Percentiles rank a stretch among this genome's conserved stretches.
phyloP scores from a whole-genome alignment of 148 eudicot genomes.

The Fagopyrum tataricum region DNA sequence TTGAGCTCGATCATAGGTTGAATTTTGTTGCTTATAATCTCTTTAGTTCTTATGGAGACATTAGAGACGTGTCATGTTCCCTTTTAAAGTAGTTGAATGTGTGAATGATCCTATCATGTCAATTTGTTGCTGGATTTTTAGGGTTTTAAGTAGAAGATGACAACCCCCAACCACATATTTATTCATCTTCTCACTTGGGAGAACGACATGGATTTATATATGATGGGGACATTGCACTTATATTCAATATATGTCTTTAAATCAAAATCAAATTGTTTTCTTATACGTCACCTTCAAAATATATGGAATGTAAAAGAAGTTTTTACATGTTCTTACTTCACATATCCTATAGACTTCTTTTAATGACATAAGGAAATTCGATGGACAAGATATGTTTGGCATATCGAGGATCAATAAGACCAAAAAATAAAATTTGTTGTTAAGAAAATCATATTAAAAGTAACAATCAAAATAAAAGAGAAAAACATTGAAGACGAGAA shows the following conservation, averaged over 20 bases:
- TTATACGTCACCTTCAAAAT: not conserved
- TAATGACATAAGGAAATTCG: too few species aligned
- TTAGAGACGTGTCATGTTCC: not conserved
- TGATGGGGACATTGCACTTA: not conserved
- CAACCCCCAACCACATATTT: slow-evolving; percentile 12
- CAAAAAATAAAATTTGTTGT: too few species aligned
- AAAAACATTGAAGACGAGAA: too few species aligned
- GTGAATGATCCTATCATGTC: slow-evolving; percentile 1
- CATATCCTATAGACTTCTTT: too few species aligned
- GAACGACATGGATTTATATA: not conserved
- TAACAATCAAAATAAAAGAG: too few species aligned
- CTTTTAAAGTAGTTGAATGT: not conserved
- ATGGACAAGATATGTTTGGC: too few species aligned
- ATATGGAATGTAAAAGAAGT: not conserved
- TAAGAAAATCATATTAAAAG: too few species aligned
- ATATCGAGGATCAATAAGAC: too few species aligned
- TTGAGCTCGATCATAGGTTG: not conserved
- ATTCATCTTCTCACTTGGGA: not conserved
- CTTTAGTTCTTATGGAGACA: not conserved
- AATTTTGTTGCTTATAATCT: not conserved
- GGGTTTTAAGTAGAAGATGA: not conserved
- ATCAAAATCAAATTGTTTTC: not conserved
- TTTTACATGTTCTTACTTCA: too few species aligned
- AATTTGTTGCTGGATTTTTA: slow-evolving; percentile 6
- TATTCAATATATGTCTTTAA: not conserved